Evolutionary conservation across 768 basidiomycete genomes (phyloP).

Genomic region (Obba rivulosa): DNA sequence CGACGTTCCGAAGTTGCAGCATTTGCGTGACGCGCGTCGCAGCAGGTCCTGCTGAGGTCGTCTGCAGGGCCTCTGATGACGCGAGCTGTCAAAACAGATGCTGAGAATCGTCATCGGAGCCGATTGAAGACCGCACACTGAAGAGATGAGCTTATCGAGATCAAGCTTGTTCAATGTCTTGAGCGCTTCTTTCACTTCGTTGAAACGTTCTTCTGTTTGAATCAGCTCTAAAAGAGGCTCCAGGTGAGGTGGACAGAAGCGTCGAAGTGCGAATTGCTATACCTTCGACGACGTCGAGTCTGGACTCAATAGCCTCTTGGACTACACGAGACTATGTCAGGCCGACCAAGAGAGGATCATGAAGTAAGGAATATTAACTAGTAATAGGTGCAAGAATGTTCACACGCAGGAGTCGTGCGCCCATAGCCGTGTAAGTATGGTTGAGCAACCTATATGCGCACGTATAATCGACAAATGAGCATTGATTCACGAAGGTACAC

Average conservation of each 20-base stretch:
- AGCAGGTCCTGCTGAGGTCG: slow-evolving; percentile 55
- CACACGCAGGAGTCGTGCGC: slow-evolving; percentile 67
- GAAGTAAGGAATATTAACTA: too few species aligned
- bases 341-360: too few species aligned
- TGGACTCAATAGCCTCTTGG: slow-evolving; percentile 63
- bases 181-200: slow-evolving; percentile 60
- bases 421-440: slow-evolving; percentile 89
- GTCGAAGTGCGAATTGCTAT: not conserved
- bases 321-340: slow-evolving; percentile 33
- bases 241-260: not conserved
- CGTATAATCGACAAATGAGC: not conserved
- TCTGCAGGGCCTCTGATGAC: slow-evolving; percentile 52
- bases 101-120: not conserved
- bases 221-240: slow-evolving; percentile 53
- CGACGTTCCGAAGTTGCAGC: slow-evolving; percentile 69
- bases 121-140: slow-evolving; percentile 30
- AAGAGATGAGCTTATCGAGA: slow-evolving; percentile 79
- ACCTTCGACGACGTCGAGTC: slow-evolving; percentile 88
- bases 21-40: slow-evolving; percentile 71
- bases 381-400: slow-evolving; percentile 82
- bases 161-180: slow-evolving; percentile 75
- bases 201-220: slow-evolving; percentile 69
- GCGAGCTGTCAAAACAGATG: slow-evolving; percentile 48
- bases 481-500: not conserved
- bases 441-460: slow-evolving; percentile 52